A percentile compares a stretch with the other conserved stretches of the same genome.
Conservation (phyloP, 2,329 filamentous ascomycete species). For the Raffaelea ambrosiae region DNA sequence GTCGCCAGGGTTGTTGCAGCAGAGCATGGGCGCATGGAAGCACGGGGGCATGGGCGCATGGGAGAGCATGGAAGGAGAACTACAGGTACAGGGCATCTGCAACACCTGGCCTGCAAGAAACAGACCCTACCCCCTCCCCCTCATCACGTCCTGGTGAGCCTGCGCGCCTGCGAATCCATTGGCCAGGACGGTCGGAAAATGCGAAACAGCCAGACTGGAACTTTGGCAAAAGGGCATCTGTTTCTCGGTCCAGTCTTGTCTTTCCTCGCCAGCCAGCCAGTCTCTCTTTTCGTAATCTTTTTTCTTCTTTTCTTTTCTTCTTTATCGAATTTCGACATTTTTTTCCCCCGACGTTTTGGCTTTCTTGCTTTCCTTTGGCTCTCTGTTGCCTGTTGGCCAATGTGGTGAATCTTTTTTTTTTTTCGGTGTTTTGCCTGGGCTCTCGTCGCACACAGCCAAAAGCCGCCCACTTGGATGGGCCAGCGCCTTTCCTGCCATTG, state of each 20-base stretch:
- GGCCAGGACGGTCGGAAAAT: conserved; percentile 8
- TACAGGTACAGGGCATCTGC: too few species aligned
- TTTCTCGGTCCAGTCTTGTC: not conserved
- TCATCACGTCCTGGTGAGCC: not conserved
- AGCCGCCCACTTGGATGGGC: too few species aligned
- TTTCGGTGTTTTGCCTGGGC: not conserved
- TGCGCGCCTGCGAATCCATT: conserved; percentile 13
- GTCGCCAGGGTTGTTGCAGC: too few species aligned
- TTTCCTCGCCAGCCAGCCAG: not conserved
- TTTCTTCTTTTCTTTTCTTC: not conserved
- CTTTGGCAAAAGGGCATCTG: not conserved
- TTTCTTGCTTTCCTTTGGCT: conserved; percentile 3
- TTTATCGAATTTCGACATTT: not conserved
- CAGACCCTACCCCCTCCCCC: not conserved
- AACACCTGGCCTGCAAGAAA: too few species aligned
- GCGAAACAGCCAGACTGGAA: conserved; percentile 8
- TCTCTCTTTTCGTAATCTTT: not conserved
- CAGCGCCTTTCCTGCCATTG: not conserved
- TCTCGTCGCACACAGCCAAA: not conserved
- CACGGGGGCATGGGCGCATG: too few species aligned
- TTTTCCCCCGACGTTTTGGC: not conserved
- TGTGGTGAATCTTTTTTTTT: too few species aligned
- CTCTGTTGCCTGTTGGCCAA: not conserved
- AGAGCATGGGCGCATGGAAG: too few species aligned
- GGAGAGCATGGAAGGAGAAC: too few species aligned